Evolutionary conservation across 2,329 filamentous ascomycete species (phyloP).

Genomic region (Metarhizium sp.): DNA sequence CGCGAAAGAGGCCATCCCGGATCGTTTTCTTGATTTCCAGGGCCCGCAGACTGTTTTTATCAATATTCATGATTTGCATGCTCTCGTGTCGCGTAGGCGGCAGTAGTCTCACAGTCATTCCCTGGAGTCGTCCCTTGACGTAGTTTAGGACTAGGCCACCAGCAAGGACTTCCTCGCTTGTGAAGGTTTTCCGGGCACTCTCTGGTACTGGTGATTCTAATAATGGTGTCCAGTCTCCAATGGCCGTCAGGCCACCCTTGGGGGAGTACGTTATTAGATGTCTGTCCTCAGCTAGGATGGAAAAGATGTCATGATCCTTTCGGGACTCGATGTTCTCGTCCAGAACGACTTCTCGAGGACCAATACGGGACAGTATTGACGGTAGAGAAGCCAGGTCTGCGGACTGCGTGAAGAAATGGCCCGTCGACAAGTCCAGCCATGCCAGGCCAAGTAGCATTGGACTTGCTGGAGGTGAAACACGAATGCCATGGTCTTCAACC

Average conservation of each 20-base stretch:
- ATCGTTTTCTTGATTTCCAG: slow-evolving; percentile 85
- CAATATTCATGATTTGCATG: slow-evolving; percentile 77
- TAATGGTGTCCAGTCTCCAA: slow-evolving; percentile 64
- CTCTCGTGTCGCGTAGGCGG: slow-evolving; percentile 66
- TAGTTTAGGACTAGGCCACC: slow-evolving; percentile 79
- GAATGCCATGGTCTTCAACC: neutral
- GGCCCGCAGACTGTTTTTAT: slow-evolving; percentile 82
- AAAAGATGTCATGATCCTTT: slow-evolving; percentile 52
- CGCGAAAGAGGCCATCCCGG: slow-evolving; percentile 66
- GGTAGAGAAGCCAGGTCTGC: slow-evolving; percentile 62
- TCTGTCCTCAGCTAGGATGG: slow-evolving; percentile 64
- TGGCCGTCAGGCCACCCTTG: slow-evolving; percentile 31
- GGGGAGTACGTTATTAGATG: slow-evolving; percentile 67
- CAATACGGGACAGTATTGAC: slow-evolving; percentile 75
- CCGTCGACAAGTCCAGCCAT: slow-evolving; percentile 93
- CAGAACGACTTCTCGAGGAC: slow-evolving; percentile 76
- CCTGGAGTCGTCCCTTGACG: slow-evolving; percentile 68
- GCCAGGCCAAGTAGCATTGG: slow-evolving; percentile 58
- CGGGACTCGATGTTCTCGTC: slow-evolving; percentile 51
- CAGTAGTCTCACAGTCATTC: slow-evolving; percentile 71
- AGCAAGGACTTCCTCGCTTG: slow-evolving; percentile 60
- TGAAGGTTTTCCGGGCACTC: slow-evolving; percentile 48
- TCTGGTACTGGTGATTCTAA: slow-evolving; percentile 62
- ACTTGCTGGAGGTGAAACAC: slow-evolving; percentile 6
- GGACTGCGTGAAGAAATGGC: slow-evolving; percentile 81